Evolutionary conservation across 805 yeast species (phyloP).

Genomic region (Schwanniomyces sp.): DNA sequence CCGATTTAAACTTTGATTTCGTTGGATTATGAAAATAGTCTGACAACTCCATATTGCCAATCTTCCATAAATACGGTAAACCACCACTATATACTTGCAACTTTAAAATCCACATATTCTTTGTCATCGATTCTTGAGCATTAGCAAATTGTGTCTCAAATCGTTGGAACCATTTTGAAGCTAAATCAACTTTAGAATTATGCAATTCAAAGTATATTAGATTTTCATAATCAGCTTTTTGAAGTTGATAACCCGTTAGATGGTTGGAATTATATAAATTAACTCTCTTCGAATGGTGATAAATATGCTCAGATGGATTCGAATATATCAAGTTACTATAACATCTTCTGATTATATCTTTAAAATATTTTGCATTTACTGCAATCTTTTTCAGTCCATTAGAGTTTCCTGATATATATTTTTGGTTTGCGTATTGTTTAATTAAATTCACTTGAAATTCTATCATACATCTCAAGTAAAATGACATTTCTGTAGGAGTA

Average conservation of each 20-base stretch:
- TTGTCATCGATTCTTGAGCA: constrained; percentile 22
- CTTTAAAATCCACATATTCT: constrained; percentile 33
- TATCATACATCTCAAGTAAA: constrained; percentile 16
- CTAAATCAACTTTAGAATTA: constrained; percentile 40
- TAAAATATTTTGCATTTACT: constrained; percentile 11
- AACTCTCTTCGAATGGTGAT: constrained; percentile 14
- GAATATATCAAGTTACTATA: constrained; percentile 23
- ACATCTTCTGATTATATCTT: constrained; percentile 20
- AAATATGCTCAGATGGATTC: constrained; percentile 15
- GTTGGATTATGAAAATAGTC: constrained; percentile 15
- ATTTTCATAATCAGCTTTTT: constrained; percentile 36
- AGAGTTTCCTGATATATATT: constrained; percentile 2
- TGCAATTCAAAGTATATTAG: constrained; percentile 33
- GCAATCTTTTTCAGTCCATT: constrained; percentile 5
- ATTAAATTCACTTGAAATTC: constrained; percentile 16
- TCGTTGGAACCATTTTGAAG: constrained; percentile 37
- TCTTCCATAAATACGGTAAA: constrained; percentile 30
- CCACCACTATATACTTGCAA: constrained; percentile 34
- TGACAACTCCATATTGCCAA: constrained; percentile 17
- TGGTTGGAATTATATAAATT: constrained; percentile 13
- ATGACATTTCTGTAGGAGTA: constrained; percentile 17
- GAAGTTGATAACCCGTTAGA: constrained; percentile 14
- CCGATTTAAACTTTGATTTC: constrained; percentile 16
- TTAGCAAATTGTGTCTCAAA: constrained; percentile 23
- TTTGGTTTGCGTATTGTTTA: constrained; percentile 10